phyloP scores from a whole-genome alignment of 805 yeast species.

The Candida loeiensis region DNA sequence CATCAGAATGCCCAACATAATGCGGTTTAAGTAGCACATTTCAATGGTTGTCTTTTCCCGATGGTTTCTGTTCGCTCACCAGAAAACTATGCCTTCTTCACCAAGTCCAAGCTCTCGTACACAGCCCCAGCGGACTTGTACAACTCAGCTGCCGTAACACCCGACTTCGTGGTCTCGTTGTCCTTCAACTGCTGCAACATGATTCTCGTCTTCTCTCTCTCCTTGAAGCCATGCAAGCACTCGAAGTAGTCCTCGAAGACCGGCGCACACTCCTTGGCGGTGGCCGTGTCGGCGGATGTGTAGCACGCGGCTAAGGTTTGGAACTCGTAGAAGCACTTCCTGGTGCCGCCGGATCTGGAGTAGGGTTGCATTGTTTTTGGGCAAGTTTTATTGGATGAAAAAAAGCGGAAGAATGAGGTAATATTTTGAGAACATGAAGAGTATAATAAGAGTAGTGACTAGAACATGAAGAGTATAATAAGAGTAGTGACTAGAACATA shows the following conservation, averaged over 20 bases:
- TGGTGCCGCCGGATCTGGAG: constrained; percentile 46
- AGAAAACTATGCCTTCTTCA: constrained; percentile 16
- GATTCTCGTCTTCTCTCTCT: constrained; percentile 42
- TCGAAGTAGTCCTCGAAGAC: constrained; percentile 45
- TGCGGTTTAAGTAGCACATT: too few relatives aligned
- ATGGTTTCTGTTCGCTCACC: too few relatives aligned
- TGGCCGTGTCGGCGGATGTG: constrained; percentile 42
- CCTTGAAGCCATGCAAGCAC: constrained; percentile 46
- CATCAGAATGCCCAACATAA: too few relatives aligned
- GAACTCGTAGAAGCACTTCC: constrained; percentile 46
- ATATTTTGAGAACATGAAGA: too few relatives aligned
- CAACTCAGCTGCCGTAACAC: constrained; percentile 42
- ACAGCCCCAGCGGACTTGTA: constrained; percentile 39
- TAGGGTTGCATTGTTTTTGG: constrained; percentile 41
- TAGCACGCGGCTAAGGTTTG: constrained; percentile 43
- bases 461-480: too few relatives aligned
- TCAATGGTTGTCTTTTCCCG: too few relatives aligned
- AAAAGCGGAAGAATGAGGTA: not conserved
- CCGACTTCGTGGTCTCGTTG: constrained; percentile 37
- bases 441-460: too few relatives aligned
- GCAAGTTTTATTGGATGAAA: constrained; percentile 8
- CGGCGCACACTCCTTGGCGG: constrained; percentile 42
- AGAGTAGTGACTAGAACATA: too few relatives aligned
- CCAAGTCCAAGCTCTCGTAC: constrained; percentile 43
- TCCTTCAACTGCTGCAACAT: constrained; percentile 46